These are phyloP conservation scores for Hyphopichia pseudoburtonii DNA, from an alignment of 1,139 yeast species.

Conservation along the genomic window DNA sequence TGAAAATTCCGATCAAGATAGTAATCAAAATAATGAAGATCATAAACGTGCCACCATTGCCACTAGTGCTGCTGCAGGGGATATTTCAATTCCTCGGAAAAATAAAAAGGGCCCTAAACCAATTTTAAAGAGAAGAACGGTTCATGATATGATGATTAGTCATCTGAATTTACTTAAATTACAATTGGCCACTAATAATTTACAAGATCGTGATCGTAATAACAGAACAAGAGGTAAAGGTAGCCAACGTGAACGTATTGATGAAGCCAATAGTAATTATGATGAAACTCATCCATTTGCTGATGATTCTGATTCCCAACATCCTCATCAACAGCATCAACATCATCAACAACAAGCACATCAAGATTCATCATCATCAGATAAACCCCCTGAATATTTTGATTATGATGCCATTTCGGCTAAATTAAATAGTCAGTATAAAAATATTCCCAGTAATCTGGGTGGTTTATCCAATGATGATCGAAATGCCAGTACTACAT, in stretches of 20 bases:
- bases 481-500: neutral
- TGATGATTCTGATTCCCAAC: neutral
- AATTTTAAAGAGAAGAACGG: conserved; percentile 77
- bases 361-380: conserved; percentile 9
- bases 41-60: conserved; percentile 30
- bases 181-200: conserved; percentile 43
- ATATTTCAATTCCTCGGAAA: conserved; percentile 33
- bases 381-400: conserved; percentile 44
- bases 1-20: conserved; percentile 13
- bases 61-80: conserved; percentile 49
- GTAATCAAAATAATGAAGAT: conserved; percentile 25
- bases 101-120: conserved; percentile 55
- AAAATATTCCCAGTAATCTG: conserved; percentile 12
- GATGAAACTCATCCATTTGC: conserved; percentile 3
- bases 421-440: conserved; percentile 59
- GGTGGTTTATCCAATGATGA: neutral
- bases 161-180: conserved; percentile 52
- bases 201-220: conserved; percentile 22
- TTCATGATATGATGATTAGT: conserved; percentile 69
- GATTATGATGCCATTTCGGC: conserved; percentile 62
- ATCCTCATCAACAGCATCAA: too few species aligned
- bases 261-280: conserved; percentile 4
- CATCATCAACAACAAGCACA: too few species aligned
- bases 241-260: conserved; percentile 12
- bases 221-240: too few species aligned